Base-by-base conservation (phyloP, 495 filamentous ascomycete genomes). In the Tuber microsphaerosporum region DNA sequence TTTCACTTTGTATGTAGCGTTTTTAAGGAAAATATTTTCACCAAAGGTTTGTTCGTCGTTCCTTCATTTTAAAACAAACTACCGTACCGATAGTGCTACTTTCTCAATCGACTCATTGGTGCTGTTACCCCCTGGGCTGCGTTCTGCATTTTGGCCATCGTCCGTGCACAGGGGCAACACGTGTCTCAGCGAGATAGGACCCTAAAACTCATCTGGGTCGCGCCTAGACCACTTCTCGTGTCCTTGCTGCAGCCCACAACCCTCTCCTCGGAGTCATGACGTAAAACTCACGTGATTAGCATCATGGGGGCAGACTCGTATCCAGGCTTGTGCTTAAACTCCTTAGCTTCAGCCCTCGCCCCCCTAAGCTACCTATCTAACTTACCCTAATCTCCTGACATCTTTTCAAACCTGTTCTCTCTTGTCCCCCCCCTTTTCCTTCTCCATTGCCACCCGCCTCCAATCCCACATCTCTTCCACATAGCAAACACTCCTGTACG, bases 261-360 rank as follows among this genome's bases (percentile, higher is more conserved):
- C 56, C 56, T 65, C 56, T 65, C 56, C 56, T 65, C 56, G 56
- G 56, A 65, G 56, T 7, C 56, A 65, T 65, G 56, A 65, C 56
- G 56, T 65, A 65, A 65, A 31, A 65, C 14, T 34, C 56, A 65
- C 56, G 56, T 65, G 56, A 65, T 17, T 16, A 2, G 26, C 56
- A 26, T 65, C 56, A 65, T 65, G 56, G 56, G 26, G 56, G 26
- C 26, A 65, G 12, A 65, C 56, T 65, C 56, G 56, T 34, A 65
- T 34, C 56, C 56, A 17, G 34, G 14, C 34, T 34, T 65, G 56
- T 34, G 26, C 56, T 17, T 8, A 34, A 65, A 19, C 56, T 17
- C 31, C 26, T 26, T 34, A 65, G 56, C 56, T 34, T 65, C 56
- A 34, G 12, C 26, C 26, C 56, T 31, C 26, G 26, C 19, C 56